phyloP scores from a whole-genome alignment of 2,329 filamentous ascomycete species.

The Pyricularia grisea region DNA sequence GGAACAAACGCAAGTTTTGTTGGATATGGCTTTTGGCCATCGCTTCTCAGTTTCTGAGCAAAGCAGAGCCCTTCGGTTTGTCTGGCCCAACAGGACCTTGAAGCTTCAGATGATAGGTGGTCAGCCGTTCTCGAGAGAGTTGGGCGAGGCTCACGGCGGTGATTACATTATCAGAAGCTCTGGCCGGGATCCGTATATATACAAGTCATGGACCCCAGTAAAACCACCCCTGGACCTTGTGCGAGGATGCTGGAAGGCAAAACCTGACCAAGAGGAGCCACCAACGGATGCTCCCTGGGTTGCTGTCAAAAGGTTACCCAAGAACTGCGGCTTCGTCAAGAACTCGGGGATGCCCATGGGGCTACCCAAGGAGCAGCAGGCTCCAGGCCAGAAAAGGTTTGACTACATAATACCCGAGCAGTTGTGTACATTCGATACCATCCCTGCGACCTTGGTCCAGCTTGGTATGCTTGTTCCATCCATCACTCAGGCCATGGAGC shows the following conservation, averaged over 20 bases:
- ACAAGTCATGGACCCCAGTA: conserved; percentile 26
- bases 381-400: conserved; percentile 31
- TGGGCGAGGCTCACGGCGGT: conserved; percentile 11
- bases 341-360: not conserved
- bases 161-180: conserved; percentile 22
- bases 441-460: conserved; percentile 32
- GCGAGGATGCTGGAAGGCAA: conserved; percentile 13
- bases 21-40: conserved; percentile 38
- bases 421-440: conserved; percentile 38
- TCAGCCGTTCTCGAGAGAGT: conserved; percentile 14
- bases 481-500: conserved; percentile 60
- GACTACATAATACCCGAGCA: conserved; percentile 32
- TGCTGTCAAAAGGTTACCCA: conserved; percentile 38
- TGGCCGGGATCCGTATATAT: conserved; percentile 27
- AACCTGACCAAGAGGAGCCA: conserved; percentile 22
- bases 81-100: conserved; percentile 16
- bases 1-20: conserved; percentile 36
- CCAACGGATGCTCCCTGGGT: conserved; percentile 40
- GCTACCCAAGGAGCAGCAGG: not conserved
- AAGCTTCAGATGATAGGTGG: conserved; percentile 21
- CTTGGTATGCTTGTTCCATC: conserved; percentile 61
- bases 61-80: conserved; percentile 34
- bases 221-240: conserved; percentile 35
- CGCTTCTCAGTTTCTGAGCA: conserved; percentile 29
- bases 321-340: conserved; percentile 34